Evolutionary conservation across 805 yeast species (phyloP).

Genomic region (Wickerhamiella hasegawae): DNA sequence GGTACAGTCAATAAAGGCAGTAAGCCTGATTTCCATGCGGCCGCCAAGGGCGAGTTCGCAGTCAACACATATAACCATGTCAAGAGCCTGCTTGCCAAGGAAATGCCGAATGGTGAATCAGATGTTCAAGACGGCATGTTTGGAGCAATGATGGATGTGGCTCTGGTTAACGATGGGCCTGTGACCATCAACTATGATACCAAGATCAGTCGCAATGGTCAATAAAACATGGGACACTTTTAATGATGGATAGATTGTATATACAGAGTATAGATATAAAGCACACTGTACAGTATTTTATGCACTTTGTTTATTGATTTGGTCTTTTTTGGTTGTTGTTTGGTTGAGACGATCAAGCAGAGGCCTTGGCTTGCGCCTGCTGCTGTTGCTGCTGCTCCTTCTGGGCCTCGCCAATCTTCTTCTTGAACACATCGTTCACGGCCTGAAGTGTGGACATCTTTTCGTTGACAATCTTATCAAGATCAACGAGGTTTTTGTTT

Average conservation of each 20-base stretch:
- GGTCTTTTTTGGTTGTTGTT: no score
- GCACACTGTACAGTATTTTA: no score
- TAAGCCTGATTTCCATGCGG: conserved; percentile 87
- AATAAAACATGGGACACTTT: no score
- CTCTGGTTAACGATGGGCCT: conserved; percentile 81
- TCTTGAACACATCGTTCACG: conserved; percentile 29
- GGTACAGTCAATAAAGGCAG: conserved; percentile 81
- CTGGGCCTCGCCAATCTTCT: conserved; percentile 8
- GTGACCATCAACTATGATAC: conserved; percentile 77
- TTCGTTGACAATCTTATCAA: conserved; percentile 59
- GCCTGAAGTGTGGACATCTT: conserved; percentile 49
- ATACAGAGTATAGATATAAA: no score
- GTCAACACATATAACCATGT: conserved; percentile 31
- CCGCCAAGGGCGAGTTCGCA: conserved; percentile 63
- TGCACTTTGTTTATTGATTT: background rate
- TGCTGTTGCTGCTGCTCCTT: conserved; percentile 6
- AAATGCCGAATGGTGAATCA: conserved; percentile 31
- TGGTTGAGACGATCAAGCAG: background rate
- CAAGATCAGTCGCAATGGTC: conserved; percentile 10
- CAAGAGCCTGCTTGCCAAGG: conserved; percentile 20
- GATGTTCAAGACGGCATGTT: conserved; percentile 77
- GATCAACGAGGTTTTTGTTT: conserved; percentile 53
- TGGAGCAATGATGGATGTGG: conserved; percentile 97
- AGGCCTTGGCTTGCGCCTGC: conserved; percentile 2
- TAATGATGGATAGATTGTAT: no score